Conservation (phyloP, 305 asterid genomes). For the Fraxinus latifolia region DNA sequence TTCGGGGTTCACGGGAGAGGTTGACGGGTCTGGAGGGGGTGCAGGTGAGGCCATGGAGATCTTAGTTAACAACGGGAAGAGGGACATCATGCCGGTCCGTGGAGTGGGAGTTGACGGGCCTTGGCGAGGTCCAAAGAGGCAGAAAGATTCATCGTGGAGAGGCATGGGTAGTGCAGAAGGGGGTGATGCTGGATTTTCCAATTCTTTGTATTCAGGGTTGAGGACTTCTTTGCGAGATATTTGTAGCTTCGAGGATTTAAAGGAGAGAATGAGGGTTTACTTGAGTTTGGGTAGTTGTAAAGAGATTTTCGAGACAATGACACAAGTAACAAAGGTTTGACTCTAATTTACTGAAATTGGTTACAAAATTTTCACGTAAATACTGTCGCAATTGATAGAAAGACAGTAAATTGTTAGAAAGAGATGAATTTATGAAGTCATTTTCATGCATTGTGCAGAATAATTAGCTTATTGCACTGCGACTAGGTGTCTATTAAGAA, state of each 20-base stretch:
- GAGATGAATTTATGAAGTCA: background rate
- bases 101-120: conserved; percentile 62
- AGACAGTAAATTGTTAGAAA: background rate
- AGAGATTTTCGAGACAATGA: conserved; percentile 68
- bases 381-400: background rate
- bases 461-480: background rate
- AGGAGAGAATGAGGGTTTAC: conserved; percentile 80
- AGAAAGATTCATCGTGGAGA: conserved; percentile 49
- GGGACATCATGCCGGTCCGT: conserved; percentile 50
- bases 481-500: conserved; percentile 4
- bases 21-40: conserved; percentile 32
- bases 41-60: conserved; percentile 26
- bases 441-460: background rate
- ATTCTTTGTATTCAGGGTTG: conserved; percentile 46
- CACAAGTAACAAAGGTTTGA: conserved; percentile 77
- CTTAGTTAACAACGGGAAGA: conserved; percentile 55
- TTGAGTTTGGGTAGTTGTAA: conserved; percentile 66
- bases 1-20: conserved; percentile 53
- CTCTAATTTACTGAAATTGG: conserved; percentile 5
- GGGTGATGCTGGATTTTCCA: conserved; percentile 27
- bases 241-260: conserved; percentile 88
- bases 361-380: background rate
- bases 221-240: conserved; percentile 67
- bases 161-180: conserved; percentile 38
- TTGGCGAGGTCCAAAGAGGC: conserved; percentile 97